A percentile compares a stretch with the other conserved stretches of the same genome.
These are phyloP conservation scores for Carallia brachiata DNA, from an alignment of 345 rosid genomes.

Conservation along the genomic window DNA sequence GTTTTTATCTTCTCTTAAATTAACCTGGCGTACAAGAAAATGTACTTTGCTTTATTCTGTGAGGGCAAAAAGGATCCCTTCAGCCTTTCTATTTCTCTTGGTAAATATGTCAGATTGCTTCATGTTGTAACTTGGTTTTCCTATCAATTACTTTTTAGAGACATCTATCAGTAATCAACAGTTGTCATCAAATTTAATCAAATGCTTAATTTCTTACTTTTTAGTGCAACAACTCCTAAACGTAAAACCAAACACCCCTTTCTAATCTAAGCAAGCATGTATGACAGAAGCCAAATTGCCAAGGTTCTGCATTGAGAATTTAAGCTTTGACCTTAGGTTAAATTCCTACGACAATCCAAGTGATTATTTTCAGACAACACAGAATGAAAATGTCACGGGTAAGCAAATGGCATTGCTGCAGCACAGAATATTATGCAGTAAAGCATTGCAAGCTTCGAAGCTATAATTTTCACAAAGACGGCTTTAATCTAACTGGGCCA, in stretches of 20 bases:
- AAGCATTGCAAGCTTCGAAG: not conserved
- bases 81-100: slow-evolving; percentile 6
- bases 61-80: not conserved
- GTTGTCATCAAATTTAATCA: too few relatives aligned
- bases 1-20: slow-evolving; percentile 6
- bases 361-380: too few relatives aligned
- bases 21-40: slow-evolving; percentile 2
- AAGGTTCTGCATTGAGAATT: too few relatives aligned
- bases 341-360: too few relatives aligned
- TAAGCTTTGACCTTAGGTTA: too few relatives aligned
- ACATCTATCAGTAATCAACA: too few relatives aligned
- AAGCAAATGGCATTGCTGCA: not conserved
- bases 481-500: not conserved
- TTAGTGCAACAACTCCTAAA: too few relatives aligned
- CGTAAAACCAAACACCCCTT: too few relatives aligned
- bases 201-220: too few relatives aligned
- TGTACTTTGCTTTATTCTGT: not conserved
- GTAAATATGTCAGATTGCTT: slow-evolving; percentile 24
- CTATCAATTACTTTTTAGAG: too few relatives aligned
- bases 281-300: too few relatives aligned
- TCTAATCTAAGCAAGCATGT: too few relatives aligned
- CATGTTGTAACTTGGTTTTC: not conserved
- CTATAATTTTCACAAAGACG: not conserved
- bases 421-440: not conserved
- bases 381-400: not conserved